These are phyloP conservation scores for Sporisorium graminicola DNA, from an alignment of 1,284 basidiomycete genomes.

Conservation along the genomic window DNA sequence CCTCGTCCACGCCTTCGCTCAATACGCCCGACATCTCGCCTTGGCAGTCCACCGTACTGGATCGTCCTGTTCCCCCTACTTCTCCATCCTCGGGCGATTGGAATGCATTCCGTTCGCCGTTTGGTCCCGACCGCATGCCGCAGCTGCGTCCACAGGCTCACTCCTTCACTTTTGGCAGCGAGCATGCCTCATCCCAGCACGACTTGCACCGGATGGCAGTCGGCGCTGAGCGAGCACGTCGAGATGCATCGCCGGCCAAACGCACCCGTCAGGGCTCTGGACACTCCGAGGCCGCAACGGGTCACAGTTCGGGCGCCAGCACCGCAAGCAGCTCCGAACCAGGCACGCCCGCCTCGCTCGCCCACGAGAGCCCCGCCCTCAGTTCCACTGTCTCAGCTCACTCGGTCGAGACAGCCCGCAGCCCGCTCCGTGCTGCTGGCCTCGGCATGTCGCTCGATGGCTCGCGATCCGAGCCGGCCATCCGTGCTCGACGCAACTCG, in stretches of 20 bases:
- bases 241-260: slow-evolving; percentile 19
- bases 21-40: slow-evolving; percentile 49
- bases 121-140: slow-evolving; percentile 39
- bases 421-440: slow-evolving; percentile 21
- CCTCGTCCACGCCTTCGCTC: slow-evolving; percentile 42
- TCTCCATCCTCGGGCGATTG: slow-evolving; percentile 26
- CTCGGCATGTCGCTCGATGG: slow-evolving; percentile 38
- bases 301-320: slow-evolving; percentile 52
- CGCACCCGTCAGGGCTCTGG: slow-evolving; percentile 39
- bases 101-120: slow-evolving; percentile 53
- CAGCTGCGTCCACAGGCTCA: slow-evolving; percentile 42
- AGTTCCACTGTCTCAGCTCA: slow-evolving; percentile 40
- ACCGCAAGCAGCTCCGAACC: slow-evolving; percentile 60
- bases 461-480: slow-evolving; percentile 41
- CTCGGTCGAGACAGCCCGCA: slow-evolving; percentile 30
- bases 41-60: slow-evolving; percentile 39
- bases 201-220: slow-evolving; percentile 53
- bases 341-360: slow-evolving; percentile 56
- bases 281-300: slow-evolving; percentile 24
- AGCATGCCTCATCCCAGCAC: slow-evolving; percentile 26
- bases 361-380: slow-evolving; percentile 25
- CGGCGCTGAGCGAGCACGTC: slow-evolving; percentile 40
- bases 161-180: slow-evolving; percentile 42
- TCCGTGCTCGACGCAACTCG: slow-evolving; percentile 28
- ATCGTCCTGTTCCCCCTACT: slow-evolving; percentile 6